Evolutionary conservation across 257 asterid genomes (phyloP).

Genomic region (Jacaranda copaia): DNA sequence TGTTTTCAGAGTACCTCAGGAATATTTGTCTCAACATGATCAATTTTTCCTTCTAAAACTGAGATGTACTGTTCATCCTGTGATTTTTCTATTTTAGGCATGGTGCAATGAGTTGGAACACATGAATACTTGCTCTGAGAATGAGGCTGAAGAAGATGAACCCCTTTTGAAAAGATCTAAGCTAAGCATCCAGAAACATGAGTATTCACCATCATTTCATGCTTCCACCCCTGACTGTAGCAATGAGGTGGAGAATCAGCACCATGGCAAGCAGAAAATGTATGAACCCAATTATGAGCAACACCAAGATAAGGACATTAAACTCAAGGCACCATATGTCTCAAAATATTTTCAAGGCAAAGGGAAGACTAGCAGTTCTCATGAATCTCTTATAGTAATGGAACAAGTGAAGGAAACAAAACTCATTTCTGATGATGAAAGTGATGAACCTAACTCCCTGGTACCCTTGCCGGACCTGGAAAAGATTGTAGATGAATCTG

Average conservation of each 20-base stretch:
- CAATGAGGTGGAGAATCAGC: constrained; percentile 22
- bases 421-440: constrained; percentile 33
- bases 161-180: constrained; percentile 43
- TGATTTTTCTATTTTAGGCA: constrained; percentile 9
- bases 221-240: constrained; percentile 11
- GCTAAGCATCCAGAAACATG: constrained; percentile 30
- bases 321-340: constrained; percentile 7
- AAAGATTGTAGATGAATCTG: constrained; percentile 16
- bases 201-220: constrained; percentile 25
- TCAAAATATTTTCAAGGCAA: constrained; percentile 25
- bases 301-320: constrained; percentile 25
- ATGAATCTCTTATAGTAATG: constrained; percentile 26
- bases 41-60: neutral
- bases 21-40: neutral
- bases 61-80: constrained; percentile 1
- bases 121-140: constrained; percentile 22
- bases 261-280: constrained; percentile 29
- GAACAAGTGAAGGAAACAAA: constrained; percentile 22
- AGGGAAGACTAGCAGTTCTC: constrained; percentile 36
- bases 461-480: constrained; percentile 18
- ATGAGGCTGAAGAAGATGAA: constrained; percentile 45
- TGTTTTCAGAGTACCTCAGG: neutral
- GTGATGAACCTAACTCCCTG: constrained; percentile 12
- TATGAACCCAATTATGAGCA: neutral
- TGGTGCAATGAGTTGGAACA: neutral